Base-by-base conservation (phyloP, 192 early-diverging fungal species). In the Coemansia sp. region DNA sequence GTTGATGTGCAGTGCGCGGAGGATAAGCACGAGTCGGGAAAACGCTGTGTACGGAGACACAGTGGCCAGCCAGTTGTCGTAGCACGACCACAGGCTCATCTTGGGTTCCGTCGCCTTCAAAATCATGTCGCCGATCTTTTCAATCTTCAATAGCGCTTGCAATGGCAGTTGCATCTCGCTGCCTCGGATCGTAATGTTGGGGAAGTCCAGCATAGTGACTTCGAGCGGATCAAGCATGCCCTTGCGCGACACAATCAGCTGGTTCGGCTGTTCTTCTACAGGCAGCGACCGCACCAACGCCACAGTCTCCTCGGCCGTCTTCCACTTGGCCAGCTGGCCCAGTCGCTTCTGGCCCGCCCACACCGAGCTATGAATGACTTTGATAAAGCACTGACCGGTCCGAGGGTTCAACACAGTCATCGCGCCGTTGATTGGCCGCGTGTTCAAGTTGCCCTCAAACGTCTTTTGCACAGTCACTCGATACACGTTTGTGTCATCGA, bases 391-490 rank as follows among this genome's bases (percentile, higher is more conserved):
- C 80, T 99, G 97, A 38, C 97, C 97, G 15, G 97, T 99, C 63
- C 97, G 89, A 44, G 97, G 97, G 62, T 99, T 99, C 84, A 99
- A 93, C 59, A 99, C 95, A 65, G 97, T 97, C 72, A 99, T 95
- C 20, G 95, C 97, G 47, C 97, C 97, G 80, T 99, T 99, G 75
- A 99, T 97, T 10, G 97, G 97, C 68, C 97, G 97, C n/a, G 97
- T 99, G 38, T 68, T 74, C 85, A 99, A 89, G 73, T 99, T 99
- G 46, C 97, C 97, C 75, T 99, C 97, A 64, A 97, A 98, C 5
- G 97, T 99, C 87, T 96, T 97, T 84, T 99, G 97, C 71, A 97
- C 96, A 8, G 95, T 99, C 20, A 99, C 97, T 66, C 97, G 93
- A 81, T 99, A 99, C 3, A 99, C 97, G 60, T 99, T 99, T 47